Base-by-base conservation (phyloP, 148 eudicot genomes). In the Spergularia bocconei region DNA sequence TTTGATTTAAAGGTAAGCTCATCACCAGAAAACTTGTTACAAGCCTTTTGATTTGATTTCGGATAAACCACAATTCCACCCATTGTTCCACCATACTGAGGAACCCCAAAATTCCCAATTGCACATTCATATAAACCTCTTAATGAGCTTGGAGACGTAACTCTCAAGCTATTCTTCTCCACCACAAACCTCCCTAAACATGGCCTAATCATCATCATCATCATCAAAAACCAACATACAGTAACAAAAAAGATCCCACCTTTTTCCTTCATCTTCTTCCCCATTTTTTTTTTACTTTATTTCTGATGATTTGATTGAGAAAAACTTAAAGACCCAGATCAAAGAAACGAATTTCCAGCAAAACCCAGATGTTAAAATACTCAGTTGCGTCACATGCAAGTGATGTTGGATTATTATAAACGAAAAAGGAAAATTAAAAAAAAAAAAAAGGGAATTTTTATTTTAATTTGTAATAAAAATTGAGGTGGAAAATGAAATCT, bases 21-120 rank as follows among this genome's bases (percentile, higher is more conserved):
- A 16, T 67, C 74, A 80, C 77, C 88, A 47, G 68, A 61, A 70
- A 94, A 91, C 11, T 78, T 76, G 67, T 84, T 85, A 79, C 98
- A 94, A 47, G 88, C 93, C 73, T 82, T 83, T 56, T 85, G 92
- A 85, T 94, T 89, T 10, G 93, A 72, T 77, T 83, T 85, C 0
- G 97, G 97, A 62, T 85, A 91, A 54, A 80, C 73, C 36, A 91
- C 96, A 69, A 82, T 79, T 2, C 97, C 98, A 38, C 78, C 85
- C 87, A 94, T 75, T 9, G 96, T 90, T 29, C 97, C 98, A 57
- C 98, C 98, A 82, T 94, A 94, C 44, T 94, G 86, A 25, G 98
- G 98, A 60, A 94, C 90, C 68, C 97, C 98, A 77, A 92, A 92
- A 81, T 92, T 92, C 80, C 95, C 97, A 84, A 92, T 85, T 69